phyloP scores from a whole-genome alignment of 768 basidiomycete species.

The Suillus decipiens region DNA sequence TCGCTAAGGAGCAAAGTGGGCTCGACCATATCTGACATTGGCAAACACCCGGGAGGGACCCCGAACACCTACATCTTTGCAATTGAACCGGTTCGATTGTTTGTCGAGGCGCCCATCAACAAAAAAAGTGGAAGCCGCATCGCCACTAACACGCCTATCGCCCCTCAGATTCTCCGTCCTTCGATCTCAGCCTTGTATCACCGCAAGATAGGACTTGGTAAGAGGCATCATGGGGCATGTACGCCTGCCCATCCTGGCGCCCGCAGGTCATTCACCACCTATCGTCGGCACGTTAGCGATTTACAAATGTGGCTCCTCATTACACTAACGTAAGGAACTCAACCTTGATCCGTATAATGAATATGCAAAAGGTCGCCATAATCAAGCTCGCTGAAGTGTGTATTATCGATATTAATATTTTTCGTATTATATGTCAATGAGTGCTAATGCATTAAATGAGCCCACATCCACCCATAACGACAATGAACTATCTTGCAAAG shows the following conservation, averaged over 20 bases:
- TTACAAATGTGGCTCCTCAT: neutral
- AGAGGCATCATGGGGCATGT: neutral
- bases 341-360: neutral
- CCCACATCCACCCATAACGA: neutral
- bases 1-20: constrained; percentile 10
- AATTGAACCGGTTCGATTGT: constrained; percentile 25
- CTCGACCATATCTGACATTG: constrained; percentile 20
- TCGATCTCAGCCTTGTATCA: constrained; percentile 13
- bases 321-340: neutral
- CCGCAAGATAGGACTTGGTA: constrained; percentile 1
- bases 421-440: neutral
- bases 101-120: constrained; percentile 5
- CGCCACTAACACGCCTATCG: constrained; percentile 15
- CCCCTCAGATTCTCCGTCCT: constrained; percentile 14
- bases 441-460: neutral
- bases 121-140: constrained; percentile 10
- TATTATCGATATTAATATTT: constrained; percentile 1
- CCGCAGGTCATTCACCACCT: neutral
- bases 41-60: constrained; percentile 22
- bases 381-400: neutral
- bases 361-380: neutral
- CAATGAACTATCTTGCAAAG: constrained; percentile 6
- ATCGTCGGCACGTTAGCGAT: neutral
- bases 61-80: constrained; percentile 18
- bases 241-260: neutral